Percentiles rank a stretch among this genome's conserved stretches.
Evolutionary conservation across 257 asterid genomes (phyloP).

Genomic region (Solanum corneliomulleri): DNA sequence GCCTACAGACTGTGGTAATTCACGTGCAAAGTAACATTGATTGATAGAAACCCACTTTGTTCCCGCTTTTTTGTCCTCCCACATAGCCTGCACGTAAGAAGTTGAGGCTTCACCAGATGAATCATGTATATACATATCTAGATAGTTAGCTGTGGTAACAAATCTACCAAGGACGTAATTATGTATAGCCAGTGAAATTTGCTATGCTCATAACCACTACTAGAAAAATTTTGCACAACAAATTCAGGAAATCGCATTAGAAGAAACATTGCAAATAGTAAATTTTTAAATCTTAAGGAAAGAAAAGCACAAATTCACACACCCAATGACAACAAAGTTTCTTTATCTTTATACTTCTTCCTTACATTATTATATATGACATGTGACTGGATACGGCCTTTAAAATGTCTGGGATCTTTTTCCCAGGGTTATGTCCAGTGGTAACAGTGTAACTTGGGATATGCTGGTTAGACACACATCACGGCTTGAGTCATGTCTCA

Average conservation of each 20-base stretch:
- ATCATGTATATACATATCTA: neutral
- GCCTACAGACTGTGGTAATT: slow-evolving; percentile 90
- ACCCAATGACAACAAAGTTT: neutral
- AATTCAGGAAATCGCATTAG: neutral
- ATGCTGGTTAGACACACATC: neutral
- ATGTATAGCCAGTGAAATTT: neutral
- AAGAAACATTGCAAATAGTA: neutral
- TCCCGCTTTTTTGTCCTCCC: slow-evolving; percentile 68
- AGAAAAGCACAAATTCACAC: neutral
- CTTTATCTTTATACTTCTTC: neutral
- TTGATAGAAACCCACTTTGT: slow-evolving; percentile 64
- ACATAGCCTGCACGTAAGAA: slow-evolving; percentile 53
- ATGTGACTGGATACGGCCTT: neutral
- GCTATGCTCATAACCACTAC: neutral
- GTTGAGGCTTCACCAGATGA: neutral
- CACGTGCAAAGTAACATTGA: slow-evolving; percentile 82
- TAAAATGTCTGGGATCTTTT: neutral
- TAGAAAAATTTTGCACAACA: neutral
- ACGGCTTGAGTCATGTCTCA: neutral
- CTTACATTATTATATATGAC: neutral
- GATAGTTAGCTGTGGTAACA: neutral
- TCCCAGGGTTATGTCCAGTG: neutral
- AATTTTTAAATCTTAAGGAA: neutral
- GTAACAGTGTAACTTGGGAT: neutral
- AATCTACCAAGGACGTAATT: neutral